Evolutionary conservation across 768 basidiomycete genomes (phyloP), one percentile per base, ranked within the genome.

Genomic region (Tricholomella constricta): DNA sequence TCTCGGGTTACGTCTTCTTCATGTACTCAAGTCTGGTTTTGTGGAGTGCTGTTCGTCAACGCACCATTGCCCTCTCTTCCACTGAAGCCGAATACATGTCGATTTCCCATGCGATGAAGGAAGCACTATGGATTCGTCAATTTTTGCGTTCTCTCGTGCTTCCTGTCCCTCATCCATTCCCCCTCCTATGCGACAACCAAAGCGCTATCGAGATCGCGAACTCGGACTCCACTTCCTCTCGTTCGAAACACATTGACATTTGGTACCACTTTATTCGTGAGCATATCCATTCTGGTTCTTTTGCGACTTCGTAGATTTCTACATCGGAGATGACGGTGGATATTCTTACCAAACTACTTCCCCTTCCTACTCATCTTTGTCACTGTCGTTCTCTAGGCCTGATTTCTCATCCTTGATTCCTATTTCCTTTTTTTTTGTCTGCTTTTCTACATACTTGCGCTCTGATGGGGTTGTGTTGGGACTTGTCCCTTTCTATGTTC

Each of bases 111-210:
- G 36, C 17, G 38, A 22, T 40, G 45, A n/a, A 9, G n/a, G n/a
- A n/a, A n/a, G n/a, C n/a, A n/a, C n/a, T n/a, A n/a, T n/a, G n/a
- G n/a, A n/a, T n/a, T n/a, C n/a, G n/a, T n/a, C n/a, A n/a, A n/a
- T n/a, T n/a, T n/a, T n/a, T n/a, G n/a, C n/a, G n/a, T n/a, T n/a
- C 17, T n/a, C 23, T 60, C 1, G 6, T 56, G 25, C 11, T 59
- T 6, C 52, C 53, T 11, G 44, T 48, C 4, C 61, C 58, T 0
- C 31, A 34, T 19, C 57, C 52, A 3, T 66, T 58, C 35, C 67
- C 58, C 9, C 41, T 59, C 22, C 60, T 55, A 5, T 54, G 43
- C 12, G 61, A 69, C 48, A 69, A 71, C 44, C 60, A n/a, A n/a
- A n/a, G n/a, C n/a, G n/a, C n/a, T n/a, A n/a, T n/a, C n/a, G n/a